Percentiles rank a stretch among this genome's conserved stretches.
These are phyloP conservation scores for Astragalus membranaceus DNA, from an alignment of 306 rosid genomes.

Conservation along the genomic window DNA sequence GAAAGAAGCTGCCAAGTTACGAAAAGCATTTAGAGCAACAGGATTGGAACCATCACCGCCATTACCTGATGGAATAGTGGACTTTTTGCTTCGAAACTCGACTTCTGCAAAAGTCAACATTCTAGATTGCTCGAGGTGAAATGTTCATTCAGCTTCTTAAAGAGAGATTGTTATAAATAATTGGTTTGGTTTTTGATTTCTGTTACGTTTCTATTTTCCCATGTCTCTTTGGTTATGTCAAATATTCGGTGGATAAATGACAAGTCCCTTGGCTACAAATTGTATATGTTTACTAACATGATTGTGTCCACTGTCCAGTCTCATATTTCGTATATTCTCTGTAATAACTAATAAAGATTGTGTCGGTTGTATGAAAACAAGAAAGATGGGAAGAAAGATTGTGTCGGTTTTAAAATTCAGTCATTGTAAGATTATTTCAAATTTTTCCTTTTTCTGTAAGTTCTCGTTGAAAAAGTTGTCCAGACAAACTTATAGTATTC, in stretches of 20 bases:
- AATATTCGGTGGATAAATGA: not conserved
- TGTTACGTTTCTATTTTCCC: not conserved
- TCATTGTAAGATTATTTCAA: not conserved
- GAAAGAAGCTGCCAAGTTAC: not conserved
- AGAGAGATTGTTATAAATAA: not conserved
- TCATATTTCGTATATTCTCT: not conserved
- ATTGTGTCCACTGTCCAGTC: not conserved
- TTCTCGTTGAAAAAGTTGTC: not conserved
- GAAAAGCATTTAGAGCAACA: not conserved
- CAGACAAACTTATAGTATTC: too few species aligned
- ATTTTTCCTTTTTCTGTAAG: not conserved
- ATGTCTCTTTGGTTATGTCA: not conserved
- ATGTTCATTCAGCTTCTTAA: not conserved
- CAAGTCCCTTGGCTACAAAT: not conserved
- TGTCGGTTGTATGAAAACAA: too few species aligned
- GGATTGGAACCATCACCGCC: not conserved
- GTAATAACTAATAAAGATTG: not conserved
- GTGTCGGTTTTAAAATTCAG: not conserved
- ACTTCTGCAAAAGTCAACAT: constrained; percentile 1
- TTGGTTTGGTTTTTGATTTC: not conserved
- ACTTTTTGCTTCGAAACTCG: constrained; percentile 18
- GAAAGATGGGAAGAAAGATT: too few species aligned
- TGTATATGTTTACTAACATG: not conserved
- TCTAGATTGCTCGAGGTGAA: not conserved
- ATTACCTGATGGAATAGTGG: constrained; percentile 10